Percentiles rank a stretch among this genome's conserved stretches.
phyloP scores from a whole-genome alignment of 768 basidiomycete species.

The Mycena filopes region DNA sequence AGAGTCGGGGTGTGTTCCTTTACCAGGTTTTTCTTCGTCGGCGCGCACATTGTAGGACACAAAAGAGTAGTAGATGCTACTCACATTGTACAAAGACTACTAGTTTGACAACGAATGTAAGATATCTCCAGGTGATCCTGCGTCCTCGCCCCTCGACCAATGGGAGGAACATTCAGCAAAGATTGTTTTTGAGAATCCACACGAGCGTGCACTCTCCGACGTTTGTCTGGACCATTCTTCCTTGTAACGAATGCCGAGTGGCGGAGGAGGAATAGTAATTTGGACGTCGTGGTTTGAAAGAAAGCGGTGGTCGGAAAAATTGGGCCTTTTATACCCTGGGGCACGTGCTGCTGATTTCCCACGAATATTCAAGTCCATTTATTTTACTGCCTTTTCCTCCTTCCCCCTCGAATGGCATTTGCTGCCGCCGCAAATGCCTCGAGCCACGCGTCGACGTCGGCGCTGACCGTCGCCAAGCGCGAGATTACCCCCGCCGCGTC shows the following conservation, averaged over 20 bases:
- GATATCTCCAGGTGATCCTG: conserved; percentile 91
- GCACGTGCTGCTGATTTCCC: conserved; percentile 8
- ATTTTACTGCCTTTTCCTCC: not conserved
- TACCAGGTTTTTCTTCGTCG: conserved; percentile 91
- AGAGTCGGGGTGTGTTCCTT: conserved; percentile 79
- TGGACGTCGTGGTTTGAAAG: conserved; percentile 69
- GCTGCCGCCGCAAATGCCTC: conserved; percentile 20
- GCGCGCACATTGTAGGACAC: conserved; percentile 40
- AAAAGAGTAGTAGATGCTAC: conserved; percentile 37
- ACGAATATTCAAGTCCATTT: not conserved
- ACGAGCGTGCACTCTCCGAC: conserved; percentile 71
- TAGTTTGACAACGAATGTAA: conserved; percentile 56
- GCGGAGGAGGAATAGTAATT: conserved; percentile 81
- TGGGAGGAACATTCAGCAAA: conserved; percentile 91
- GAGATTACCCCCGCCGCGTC: conserved; percentile 57
- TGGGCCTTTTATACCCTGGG: conserved; percentile 43
- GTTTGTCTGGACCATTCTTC: conserved; percentile 90
- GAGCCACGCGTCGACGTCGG: conserved; percentile 31
- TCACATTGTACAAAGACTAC: conserved; percentile 39
- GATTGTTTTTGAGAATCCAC: conserved; percentile 88
- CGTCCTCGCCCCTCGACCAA: conserved; percentile 90
- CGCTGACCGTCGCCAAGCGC: conserved; percentile 28
- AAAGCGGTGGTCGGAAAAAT: conserved; percentile 21
- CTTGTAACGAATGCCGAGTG: conserved; percentile 53
- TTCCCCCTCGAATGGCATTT: not conserved